A percentile compares a stretch with the other conserved stretches of the same genome.
Evolutionary conservation across 2,329 filamentous ascomycete genomes (phyloP).

Genomic region (Alternaria triticimaculans): DNA sequence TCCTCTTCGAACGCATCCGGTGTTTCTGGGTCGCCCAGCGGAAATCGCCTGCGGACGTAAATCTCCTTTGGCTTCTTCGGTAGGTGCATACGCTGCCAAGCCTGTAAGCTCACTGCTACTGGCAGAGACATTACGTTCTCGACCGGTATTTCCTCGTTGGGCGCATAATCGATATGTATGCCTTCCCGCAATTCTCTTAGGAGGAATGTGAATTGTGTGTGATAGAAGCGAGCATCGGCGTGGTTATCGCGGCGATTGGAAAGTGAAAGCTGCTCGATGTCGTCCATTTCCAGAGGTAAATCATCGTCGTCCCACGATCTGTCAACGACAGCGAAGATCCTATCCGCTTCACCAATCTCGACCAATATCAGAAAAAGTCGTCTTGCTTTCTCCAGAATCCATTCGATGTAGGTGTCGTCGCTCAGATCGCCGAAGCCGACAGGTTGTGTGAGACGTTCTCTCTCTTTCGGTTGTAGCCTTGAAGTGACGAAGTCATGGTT

Average conservation of each 20-base stretch:
- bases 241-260: conserved; percentile 66
- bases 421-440: conserved; percentile 73
- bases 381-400: conserved; percentile 73
- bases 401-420: conserved; percentile 78
- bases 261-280: conserved; percentile 68
- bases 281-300: conserved; percentile 70
- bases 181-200: conserved; percentile 67
- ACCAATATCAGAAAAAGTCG: conserved; percentile 74
- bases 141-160: conserved; percentile 73
- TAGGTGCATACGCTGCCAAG: conserved; percentile 68
- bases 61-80: conserved; percentile 65
- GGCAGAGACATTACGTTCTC: conserved; percentile 68
- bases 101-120: conserved; percentile 54
- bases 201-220: conserved; percentile 74
- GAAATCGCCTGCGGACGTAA: conserved; percentile 65
- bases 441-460: conserved; percentile 66
- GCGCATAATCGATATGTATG: conserved; percentile 67
- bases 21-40: conserved; percentile 52
- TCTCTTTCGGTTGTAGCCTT: conserved; percentile 68
- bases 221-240: conserved; percentile 72
- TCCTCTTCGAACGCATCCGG: conserved; percentile 49
- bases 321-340: conserved; percentile 77
- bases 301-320: conserved; percentile 80
- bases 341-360: conserved; percentile 72
- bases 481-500: conserved; percentile 71